Evolutionary conservation across 306 rosid genomes (phyloP).

Genomic region (Oemleria cerasiformis): DNA sequence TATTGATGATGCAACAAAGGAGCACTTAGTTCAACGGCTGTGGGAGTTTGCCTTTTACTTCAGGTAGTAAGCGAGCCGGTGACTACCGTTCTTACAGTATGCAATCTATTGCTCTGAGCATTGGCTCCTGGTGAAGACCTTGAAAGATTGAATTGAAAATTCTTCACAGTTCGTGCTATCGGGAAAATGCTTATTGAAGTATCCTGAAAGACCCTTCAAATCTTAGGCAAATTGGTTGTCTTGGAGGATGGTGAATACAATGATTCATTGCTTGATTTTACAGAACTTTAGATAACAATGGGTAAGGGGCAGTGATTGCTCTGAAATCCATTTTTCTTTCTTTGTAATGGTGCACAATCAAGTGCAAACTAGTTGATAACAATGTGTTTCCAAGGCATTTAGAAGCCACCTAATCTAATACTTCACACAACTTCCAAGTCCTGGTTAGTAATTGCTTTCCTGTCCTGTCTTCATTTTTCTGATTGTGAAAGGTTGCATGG

Average conservation of each 20-base stretch:
- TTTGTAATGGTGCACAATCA: neutral
- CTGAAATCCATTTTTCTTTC: neutral
- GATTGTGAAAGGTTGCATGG: neutral
- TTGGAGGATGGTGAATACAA: neutral
- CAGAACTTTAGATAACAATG: neutral
- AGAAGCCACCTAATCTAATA: neutral
- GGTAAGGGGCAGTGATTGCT: neutral
- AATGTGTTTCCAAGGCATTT: neutral
- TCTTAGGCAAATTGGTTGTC: neutral
- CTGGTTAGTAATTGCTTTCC: no score
- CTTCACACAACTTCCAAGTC: neutral
- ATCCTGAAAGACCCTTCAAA: neutral
- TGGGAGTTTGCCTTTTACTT: neutral
- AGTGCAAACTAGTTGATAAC: no score
- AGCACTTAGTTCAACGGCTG: neutral
- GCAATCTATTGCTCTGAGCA: neutral
- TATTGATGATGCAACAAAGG: neutral
- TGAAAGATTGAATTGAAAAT: neutral
- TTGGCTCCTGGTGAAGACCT: neutral
- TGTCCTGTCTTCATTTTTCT: neutral
- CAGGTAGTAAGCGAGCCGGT: constrained; percentile 4
- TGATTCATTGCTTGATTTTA: neutral
- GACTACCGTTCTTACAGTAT: neutral
- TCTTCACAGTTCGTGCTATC: neutral
- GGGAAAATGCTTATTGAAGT: neutral